These are phyloP conservation scores for Vicia villosa DNA, from an alignment of 306 rosid genomes.

Conservation along the genomic window DNA sequence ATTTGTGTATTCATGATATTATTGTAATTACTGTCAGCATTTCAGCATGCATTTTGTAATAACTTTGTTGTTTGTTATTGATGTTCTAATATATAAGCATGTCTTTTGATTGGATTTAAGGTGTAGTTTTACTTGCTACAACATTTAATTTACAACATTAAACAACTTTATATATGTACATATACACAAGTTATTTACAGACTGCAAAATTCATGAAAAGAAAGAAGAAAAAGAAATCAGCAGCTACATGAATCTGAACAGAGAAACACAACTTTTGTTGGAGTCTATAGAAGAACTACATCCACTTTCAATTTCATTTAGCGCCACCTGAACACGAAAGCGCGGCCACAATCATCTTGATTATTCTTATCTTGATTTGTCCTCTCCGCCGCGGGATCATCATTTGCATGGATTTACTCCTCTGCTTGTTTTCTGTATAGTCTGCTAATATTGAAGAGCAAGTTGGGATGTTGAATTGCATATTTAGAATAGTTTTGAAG, in stretches of 20 bases:
- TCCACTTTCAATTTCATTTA: background rate
- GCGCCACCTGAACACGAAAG: background rate
- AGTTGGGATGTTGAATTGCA: background rate
- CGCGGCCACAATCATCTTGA: slow-evolving; percentile 37
- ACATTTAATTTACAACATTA: background rate
- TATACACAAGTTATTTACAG: background rate
- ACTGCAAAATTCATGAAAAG: slow-evolving; percentile 4
- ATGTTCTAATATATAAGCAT: too few relatives aligned
- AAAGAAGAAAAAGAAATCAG: background rate
- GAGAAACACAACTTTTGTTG: background rate
- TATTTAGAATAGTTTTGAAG: background rate
- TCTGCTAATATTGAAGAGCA: background rate
- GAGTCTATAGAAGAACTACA: background rate
- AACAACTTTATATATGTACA: background rate
- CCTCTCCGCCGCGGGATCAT: slow-evolving; percentile 41
- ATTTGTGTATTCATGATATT: too few relatives aligned
- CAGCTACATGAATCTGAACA: too few relatives aligned
- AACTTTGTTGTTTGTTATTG: too few relatives aligned
- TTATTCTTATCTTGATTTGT: slow-evolving; percentile 41
- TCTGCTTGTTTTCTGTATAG: background rate
- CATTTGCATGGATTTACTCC: background rate
- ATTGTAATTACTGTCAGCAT: too few relatives aligned
- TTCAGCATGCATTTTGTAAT: too few relatives aligned
- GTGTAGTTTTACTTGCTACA: background rate
- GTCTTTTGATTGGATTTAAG: too few relatives aligned